Evolutionary conservation across 2,329 filamentous ascomycete genomes (phyloP).

Genomic region (Penicillium sp.): DNA sequence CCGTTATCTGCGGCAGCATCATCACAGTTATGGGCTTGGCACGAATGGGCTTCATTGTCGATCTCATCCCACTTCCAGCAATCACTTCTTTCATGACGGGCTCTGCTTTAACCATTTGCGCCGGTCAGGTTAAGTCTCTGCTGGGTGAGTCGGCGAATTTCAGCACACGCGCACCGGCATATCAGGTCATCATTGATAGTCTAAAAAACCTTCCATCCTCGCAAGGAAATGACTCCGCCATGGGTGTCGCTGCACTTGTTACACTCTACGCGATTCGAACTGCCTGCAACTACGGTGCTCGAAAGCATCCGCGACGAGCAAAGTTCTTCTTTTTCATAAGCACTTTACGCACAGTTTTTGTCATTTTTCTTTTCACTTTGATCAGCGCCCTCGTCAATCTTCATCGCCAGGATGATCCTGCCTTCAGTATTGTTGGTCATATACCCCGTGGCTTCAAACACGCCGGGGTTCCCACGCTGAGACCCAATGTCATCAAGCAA

Average conservation of each 20-base stretch:
- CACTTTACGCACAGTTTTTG: conserved; percentile 78
- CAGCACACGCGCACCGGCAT: conserved; percentile 68
- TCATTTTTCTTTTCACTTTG: conserved; percentile 81
- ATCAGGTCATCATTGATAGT: conserved; percentile 71
- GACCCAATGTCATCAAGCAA: conserved; percentile 56
- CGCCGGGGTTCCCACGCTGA: conserved; percentile 63
- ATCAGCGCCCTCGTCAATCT: conserved; percentile 78
- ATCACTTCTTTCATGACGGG: conserved; percentile 93
- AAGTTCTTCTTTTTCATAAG: conserved; percentile 81
- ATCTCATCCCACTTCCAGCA: conserved; percentile 78
- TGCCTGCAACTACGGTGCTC: conserved; percentile 57
- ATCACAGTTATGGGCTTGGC: conserved; percentile 5
- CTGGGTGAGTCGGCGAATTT: conserved; percentile 63
- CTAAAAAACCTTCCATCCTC: conserved; percentile 61
- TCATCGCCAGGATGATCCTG: conserved; percentile 54
- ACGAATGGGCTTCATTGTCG: conserved; percentile 61
- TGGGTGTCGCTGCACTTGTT: conserved; percentile 70
- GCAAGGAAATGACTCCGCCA: conserved; percentile 63
- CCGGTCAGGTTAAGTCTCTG: conserved; percentile 71
- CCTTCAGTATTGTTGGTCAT: conserved; percentile 65
- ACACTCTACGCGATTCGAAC: conserved; percentile 68
- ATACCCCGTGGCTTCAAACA: conserved; percentile 81
- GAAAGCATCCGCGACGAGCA: conserved; percentile 59
- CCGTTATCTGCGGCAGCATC: conserved; percentile 60
- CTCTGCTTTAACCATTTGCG: conserved; percentile 76